phyloP scores from a whole-genome alignment of 1,284 basidiomycete genomes.

The Mycosarcoma mackinlayi region DNA sequence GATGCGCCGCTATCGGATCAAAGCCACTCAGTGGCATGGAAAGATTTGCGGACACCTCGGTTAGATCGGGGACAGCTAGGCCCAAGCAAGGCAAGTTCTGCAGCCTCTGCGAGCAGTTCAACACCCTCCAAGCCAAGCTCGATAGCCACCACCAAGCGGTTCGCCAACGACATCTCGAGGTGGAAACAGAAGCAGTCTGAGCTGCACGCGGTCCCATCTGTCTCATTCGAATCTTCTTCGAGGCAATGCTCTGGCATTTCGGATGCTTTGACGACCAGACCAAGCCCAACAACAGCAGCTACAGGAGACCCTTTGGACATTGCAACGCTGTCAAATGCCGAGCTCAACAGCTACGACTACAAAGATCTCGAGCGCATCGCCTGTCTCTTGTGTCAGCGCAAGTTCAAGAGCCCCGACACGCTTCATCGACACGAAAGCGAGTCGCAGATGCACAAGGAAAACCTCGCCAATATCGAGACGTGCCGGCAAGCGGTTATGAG shows the following conservation, averaged over 20 bases:
- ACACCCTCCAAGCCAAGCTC: not conserved
- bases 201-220: slow-evolving; percentile 14
- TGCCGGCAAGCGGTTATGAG: slow-evolving; percentile 31
- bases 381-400: slow-evolving; percentile 51
- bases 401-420: slow-evolving; percentile 44
- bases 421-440: slow-evolving; percentile 33
- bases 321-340: slow-evolving; percentile 10
- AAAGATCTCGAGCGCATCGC: slow-evolving; percentile 33
- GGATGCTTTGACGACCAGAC: slow-evolving; percentile 2
- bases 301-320: not conserved
- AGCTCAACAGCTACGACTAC: slow-evolving; percentile 33
- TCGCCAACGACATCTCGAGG: slow-evolving; percentile 33
- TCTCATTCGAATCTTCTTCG: not conserved
- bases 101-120: not conserved
- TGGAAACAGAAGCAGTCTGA: slow-evolving; percentile 50
- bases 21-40: slow-evolving; percentile 6
- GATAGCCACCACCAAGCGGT: slow-evolving; percentile 27
- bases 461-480: slow-evolving; percentile 21
- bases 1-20: too few species aligned
- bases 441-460: slow-evolving; percentile 41
- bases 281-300: too few species aligned
- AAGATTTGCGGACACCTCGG: slow-evolving; percentile 12
- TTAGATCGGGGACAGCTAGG: not conserved
- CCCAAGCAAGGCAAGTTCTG: not conserved
- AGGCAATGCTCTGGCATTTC: not conserved